Conservation (phyloP, 2,329 filamentous ascomycete genomes). For the Leptographium flavum region DNA sequence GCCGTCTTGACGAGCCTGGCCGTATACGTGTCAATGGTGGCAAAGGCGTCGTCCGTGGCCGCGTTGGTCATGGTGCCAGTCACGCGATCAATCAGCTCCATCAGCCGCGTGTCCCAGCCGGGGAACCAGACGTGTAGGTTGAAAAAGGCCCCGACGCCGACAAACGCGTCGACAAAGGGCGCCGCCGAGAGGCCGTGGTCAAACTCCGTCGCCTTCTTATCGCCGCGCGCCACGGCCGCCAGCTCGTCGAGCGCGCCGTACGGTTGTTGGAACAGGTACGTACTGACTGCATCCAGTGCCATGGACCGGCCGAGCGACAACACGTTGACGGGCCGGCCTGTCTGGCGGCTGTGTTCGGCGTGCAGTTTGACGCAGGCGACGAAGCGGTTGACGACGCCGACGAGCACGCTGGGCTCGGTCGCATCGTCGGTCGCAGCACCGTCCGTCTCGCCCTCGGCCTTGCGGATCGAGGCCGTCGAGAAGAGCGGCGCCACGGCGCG, state of each 20-base stretch:
- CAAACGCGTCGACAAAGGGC: constrained; percentile 8
- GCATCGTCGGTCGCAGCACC: not conserved
- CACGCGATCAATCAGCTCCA: constrained; percentile 4
- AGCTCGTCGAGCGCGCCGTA: constrained; percentile 4
- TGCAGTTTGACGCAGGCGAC: not conserved
- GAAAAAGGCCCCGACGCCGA: constrained; percentile 9
- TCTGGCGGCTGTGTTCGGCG: not conserved
- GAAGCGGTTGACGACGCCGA: not conserved
- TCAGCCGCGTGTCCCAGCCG: constrained; percentile 4
- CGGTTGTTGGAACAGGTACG: constrained; percentile 5
- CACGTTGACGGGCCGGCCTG: constrained; percentile 1
- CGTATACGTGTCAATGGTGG: constrained; percentile 4
- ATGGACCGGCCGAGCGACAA: constrained; percentile 2
- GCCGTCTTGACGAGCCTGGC: constrained; percentile 1
- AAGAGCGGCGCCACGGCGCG: constrained; percentile 2
- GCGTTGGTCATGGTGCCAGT: not conserved
- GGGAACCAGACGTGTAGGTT: constrained; percentile 3
- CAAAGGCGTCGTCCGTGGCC: constrained; percentile 1
- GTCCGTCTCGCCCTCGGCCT: not conserved
- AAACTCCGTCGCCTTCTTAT: not conserved
- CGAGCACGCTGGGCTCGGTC: not conserved
- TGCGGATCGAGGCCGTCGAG: constrained; percentile 1
- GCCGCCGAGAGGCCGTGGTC: constrained; percentile 5
- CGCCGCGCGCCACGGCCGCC: not conserved
- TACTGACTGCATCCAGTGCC: constrained; percentile 7